These are phyloP conservation scores for Candida glaebosa DNA, from an alignment of 805 yeast species.

Conservation along the genomic window DNA sequence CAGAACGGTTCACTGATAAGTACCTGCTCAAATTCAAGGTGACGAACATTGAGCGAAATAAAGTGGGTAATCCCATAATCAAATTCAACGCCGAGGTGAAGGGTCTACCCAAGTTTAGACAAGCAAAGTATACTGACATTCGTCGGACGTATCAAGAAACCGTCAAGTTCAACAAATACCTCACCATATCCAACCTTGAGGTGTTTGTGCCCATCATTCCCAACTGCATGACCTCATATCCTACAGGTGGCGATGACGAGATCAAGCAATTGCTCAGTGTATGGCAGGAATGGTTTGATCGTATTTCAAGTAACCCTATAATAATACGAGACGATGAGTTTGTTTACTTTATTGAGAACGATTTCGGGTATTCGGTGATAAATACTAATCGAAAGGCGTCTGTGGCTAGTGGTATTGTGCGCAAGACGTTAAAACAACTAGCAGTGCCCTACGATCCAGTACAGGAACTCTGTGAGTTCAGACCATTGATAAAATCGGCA, in stretches of 20 bases:
- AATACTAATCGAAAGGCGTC: conserved; percentile 54
- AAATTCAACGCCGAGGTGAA: conserved; percentile 52
- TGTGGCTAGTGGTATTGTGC: conserved; percentile 78
- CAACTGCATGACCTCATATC: conserved; percentile 67
- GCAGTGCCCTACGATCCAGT: conserved; percentile 90
- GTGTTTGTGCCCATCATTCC: conserved; percentile 93
- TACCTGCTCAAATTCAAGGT: conserved; percentile 53
- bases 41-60: conserved; percentile 66
- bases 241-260: conserved; percentile 83
- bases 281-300: conserved; percentile 84
- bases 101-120: conserved; percentile 75
- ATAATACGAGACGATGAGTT: conserved; percentile 84
- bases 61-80: conserved; percentile 75
- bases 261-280: conserved; percentile 49
- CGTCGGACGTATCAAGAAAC: conserved; percentile 81
- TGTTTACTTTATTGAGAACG: conserved; percentile 77
- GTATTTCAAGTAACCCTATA: conserved; percentile 73
- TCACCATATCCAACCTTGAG: conserved; percentile 81
- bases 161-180: conserved; percentile 68
- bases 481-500: conserved; percentile 81
- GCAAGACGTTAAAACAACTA: conserved; percentile 88
- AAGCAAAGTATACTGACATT: conserved; percentile 62
- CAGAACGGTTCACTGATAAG: conserved; percentile 46
- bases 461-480: conserved; percentile 72
- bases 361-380: conserved; percentile 60